Conservation (phyloP, 495 filamentous ascomycete species). For the Trichoderma virens region DNA sequence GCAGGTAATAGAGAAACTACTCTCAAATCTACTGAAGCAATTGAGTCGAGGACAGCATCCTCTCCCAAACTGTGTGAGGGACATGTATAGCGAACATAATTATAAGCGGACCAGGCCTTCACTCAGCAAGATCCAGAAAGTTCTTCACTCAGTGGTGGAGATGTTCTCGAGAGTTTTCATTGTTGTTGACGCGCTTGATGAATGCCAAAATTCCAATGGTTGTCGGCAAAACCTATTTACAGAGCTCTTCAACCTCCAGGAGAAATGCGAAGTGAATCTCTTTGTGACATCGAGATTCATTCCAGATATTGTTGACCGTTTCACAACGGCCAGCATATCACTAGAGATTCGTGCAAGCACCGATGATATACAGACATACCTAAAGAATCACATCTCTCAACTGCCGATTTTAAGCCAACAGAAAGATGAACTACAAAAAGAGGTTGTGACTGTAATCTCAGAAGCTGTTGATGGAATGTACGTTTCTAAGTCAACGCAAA, state of each 20-base stretch:
- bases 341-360: conserved; percentile 28
- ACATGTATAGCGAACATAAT: conserved; percentile 21
- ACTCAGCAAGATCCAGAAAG: conserved; percentile 17
- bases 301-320: conserved; percentile 20
- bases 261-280: conserved; percentile 18
- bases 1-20: conserved; percentile 21
- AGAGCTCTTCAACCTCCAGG: conserved; percentile 23
- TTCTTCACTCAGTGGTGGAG: conserved; percentile 18
- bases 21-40: conserved; percentile 30
- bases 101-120: conserved; percentile 19
- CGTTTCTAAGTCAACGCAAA: no score
- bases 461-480: no score
- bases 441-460: neutral
- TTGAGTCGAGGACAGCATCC: conserved; percentile 15
- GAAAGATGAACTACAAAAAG: neutral
- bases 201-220: conserved; percentile 19
- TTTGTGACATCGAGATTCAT: conserved; percentile 35
- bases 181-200: conserved; percentile 42
- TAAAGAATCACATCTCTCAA: neutral
- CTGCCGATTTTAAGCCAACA: neutral
- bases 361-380: conserved; percentile 24
- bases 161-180: conserved; percentile 27
- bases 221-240: conserved; percentile 11
- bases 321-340: conserved; percentile 1
- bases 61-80: conserved; percentile 17